Evolutionary conservation across 140 eudicot genomes (phyloP).

Genomic region (Stevia rebaudiana): DNA sequence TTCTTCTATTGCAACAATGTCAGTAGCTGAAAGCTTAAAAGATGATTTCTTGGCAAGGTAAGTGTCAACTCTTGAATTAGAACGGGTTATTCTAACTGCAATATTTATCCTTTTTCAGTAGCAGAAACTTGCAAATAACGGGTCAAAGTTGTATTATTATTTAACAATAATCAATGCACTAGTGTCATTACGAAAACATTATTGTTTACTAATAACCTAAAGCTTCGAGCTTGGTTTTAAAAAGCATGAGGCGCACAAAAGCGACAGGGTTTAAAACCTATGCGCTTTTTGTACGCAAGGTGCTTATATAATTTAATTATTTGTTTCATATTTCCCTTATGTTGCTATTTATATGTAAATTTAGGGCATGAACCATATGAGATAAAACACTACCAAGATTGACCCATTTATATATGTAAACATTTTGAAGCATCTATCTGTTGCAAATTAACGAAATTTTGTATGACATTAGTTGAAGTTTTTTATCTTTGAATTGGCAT

Average conservation of each 20-base stretch:
- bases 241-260: too few relatives aligned
- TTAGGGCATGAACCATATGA: not conserved
- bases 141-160: too few relatives aligned
- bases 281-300: too few relatives aligned
- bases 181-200: not conserved
- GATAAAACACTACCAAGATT: not conserved
- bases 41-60: constrained; percentile 49
- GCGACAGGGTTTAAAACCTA: too few relatives aligned
- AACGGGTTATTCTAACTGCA: not conserved
- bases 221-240: not conserved
- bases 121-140: too few relatives aligned
- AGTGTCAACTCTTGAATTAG: not conserved
- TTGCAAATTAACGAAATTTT: not conserved
- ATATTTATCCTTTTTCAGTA: not conserved
- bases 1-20: constrained; percentile 29
- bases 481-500: not conserved
- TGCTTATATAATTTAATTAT: too few relatives aligned
- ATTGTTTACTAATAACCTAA: not conserved
- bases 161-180: not conserved
- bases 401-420: not conserved
- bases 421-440: not conserved
- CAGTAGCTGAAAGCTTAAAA: constrained; percentile 27
- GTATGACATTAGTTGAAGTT: not conserved
- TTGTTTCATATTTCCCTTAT: too few relatives aligned
- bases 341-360: too few relatives aligned